Evolutionary conservation across 2,329 filamentous ascomycete species (phyloP).

Genomic region (Xylaria sp.): DNA sequence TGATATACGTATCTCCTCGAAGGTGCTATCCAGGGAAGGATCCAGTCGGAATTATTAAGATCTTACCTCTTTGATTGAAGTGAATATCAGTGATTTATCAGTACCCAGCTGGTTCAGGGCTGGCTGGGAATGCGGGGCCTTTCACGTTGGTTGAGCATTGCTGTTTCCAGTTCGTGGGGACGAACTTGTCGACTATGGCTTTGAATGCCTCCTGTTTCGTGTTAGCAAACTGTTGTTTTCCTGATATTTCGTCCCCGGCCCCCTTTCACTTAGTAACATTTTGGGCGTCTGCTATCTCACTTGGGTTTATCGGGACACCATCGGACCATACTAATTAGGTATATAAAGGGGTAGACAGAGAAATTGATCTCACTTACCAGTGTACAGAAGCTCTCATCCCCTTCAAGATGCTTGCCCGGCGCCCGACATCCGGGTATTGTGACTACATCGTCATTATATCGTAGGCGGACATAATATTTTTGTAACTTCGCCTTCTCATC

Average conservation of each 20-base stretch:
- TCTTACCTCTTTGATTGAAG: background rate
- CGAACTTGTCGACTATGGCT: slow-evolving; percentile 88
- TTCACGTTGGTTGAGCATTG: slow-evolving; percentile 61
- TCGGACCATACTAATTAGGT: too few relatives aligned
- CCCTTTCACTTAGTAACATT: background rate
- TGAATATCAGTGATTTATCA: slow-evolving; percentile 38
- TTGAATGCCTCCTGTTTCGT: slow-evolving; percentile 83
- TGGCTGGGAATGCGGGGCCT: slow-evolving; percentile 57
- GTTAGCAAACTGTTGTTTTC: slow-evolving; percentile 9
- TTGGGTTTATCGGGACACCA: background rate
- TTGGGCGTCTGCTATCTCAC: background rate
- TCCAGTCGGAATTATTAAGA: background rate
- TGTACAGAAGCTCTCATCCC: slow-evolving; percentile 91
- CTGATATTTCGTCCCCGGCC: background rate
- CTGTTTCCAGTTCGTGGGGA: slow-evolving; percentile 78
- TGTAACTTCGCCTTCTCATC: slow-evolving; percentile 69
- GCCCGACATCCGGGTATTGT: slow-evolving; percentile 82
- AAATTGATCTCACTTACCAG: slow-evolving; percentile 63
- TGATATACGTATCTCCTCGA: background rate
- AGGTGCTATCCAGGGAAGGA: background rate
- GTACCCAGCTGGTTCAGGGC: slow-evolving; percentile 64
- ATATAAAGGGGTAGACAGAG: background rate
- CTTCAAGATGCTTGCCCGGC: slow-evolving; percentile 82
- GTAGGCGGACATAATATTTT: slow-evolving; percentile 86
- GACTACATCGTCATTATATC: slow-evolving; percentile 89